These are phyloP conservation scores for Pichia sp. DNA, from an alignment of 1,139 yeast species.

Conservation along the genomic window DNA sequence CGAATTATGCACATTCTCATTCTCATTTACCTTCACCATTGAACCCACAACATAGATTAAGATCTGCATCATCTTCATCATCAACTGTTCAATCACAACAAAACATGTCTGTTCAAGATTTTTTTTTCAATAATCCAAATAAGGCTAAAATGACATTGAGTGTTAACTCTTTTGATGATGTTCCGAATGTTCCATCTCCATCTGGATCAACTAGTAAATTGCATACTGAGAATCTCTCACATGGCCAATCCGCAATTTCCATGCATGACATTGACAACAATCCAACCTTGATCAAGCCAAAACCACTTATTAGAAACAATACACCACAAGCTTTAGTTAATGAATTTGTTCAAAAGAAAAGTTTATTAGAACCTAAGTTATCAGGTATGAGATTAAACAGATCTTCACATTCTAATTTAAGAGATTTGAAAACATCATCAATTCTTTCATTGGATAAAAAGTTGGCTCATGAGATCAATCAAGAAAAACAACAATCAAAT, in stretches of 20 bases:
- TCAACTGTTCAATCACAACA: slow-evolving; percentile 7
- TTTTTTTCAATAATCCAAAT: slow-evolving; percentile 28
- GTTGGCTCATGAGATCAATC: not conserved
- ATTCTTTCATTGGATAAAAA: slow-evolving; percentile 12
- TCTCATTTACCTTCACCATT: not conserved
- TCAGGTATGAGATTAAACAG: slow-evolving; percentile 38
- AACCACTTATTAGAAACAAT: slow-evolving; percentile 17
- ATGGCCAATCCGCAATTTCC: slow-evolving; percentile 9
- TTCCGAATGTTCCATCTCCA: not conserved
- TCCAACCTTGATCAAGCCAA: slow-evolving; percentile 41
- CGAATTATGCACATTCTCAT: not conserved
- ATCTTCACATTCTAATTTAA: slow-evolving; percentile 19
- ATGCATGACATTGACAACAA: slow-evolving; percentile 13
- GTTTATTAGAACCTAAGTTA: slow-evolving; percentile 19
- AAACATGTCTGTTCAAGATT: slow-evolving; percentile 27
- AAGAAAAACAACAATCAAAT: not conserved
- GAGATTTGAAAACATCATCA: slow-evolving; percentile 13
- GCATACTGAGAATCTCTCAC: not conserved
- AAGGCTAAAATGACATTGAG: slow-evolving; percentile 15
- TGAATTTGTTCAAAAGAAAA: slow-evolving; percentile 30
- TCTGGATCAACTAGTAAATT: not conserved
- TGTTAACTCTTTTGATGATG: slow-evolving; percentile 18
- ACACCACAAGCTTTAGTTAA: slow-evolving; percentile 32
- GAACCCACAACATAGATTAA: not conserved
- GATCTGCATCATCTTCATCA: not conserved